Evolutionary conservation across 345 rosid species (phyloP).

Genomic region (Pistacia atlantica): DNA sequence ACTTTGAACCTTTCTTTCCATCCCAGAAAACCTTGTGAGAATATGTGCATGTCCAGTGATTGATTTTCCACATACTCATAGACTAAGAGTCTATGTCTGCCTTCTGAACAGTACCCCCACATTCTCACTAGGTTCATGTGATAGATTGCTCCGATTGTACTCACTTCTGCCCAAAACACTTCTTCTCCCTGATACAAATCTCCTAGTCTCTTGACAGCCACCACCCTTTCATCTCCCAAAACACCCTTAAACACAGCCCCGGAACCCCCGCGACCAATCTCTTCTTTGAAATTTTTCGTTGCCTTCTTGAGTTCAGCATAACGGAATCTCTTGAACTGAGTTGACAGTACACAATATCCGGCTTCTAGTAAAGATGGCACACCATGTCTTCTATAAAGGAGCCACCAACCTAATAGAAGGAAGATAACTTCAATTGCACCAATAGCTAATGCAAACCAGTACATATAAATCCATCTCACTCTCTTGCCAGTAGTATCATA

Average conservation of each 20-base stretch:
- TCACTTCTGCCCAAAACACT: slow-evolving; percentile 54
- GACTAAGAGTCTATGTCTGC: slow-evolving; percentile 41
- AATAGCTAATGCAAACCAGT: slow-evolving; percentile 32
- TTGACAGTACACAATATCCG: slow-evolving; percentile 27
- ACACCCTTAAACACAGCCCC: slow-evolving; percentile 54
- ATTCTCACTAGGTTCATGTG: slow-evolving; percentile 61
- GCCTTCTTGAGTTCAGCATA: slow-evolving; percentile 39
- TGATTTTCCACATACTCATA: slow-evolving; percentile 52
- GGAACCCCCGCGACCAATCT: slow-evolving; percentile 53
- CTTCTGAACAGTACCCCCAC: slow-evolving; percentile 55
- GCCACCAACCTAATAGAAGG: slow-evolving; percentile 34
- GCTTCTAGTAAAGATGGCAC: slow-evolving; percentile 17
- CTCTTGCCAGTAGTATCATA: slow-evolving; percentile 24
- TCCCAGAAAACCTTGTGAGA: slow-evolving; percentile 31
- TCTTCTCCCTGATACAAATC: slow-evolving; percentile 47
- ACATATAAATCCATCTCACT: slow-evolving; percentile 41
- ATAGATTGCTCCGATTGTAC: slow-evolving; percentile 50
- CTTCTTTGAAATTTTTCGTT: slow-evolving; percentile 36
- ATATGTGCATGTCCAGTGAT: slow-evolving; percentile 53
- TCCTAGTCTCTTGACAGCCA: slow-evolving; percentile 56
- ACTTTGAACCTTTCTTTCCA: slow-evolving; percentile 55
- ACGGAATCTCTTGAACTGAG: slow-evolving; percentile 38
- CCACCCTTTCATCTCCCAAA: slow-evolving; percentile 36
- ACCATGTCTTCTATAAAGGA: slow-evolving; percentile 22
- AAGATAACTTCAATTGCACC: slow-evolving; percentile 40